Base-by-base conservation (phyloP, 768 basidiomycete species). In the Suillus placidus region DNA sequence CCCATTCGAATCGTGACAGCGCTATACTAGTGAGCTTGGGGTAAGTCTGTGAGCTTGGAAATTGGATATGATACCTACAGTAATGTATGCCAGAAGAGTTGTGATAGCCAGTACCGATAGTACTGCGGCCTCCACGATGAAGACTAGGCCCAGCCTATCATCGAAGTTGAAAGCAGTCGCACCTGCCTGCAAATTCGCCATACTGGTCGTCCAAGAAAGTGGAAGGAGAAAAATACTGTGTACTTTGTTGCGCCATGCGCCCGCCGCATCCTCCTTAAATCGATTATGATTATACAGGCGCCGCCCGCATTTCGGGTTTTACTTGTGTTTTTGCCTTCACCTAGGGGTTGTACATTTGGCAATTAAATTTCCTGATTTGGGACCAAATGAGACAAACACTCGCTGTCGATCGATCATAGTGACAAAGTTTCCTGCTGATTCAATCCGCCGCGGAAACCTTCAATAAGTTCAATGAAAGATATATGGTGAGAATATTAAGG, bases 41-140 rank as follows among this genome's bases (percentile, higher is more conserved):
- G 18, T 23, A 13, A 30, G 42, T 42, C 26, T 14, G 13, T 32
- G 20, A n/a, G 18, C 16, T n/a, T 26, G 43, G 9, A 38, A 10
- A 6, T 18, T 18, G 30, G 35, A 26, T 40, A 30, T 1, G 49
- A 51, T 16, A 60, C 74, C 20, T 51, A 78, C 77, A 7, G 66
- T 64, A 43, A 78, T 74, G 66, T 78, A 79, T 13, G 67, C 43
- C 57, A 79, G 68, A 54, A 78, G 56, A 45, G 58, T 58, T 20
- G 71, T 49, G 35, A 79, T 76, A 20, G 77, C 71, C 23, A 74
- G 40, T 9, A 72, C 72, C 6, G 78, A 79, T 26, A 77, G 64
- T 58, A 68, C 63, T 16, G 77, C 77, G 18, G 71, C 61, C 65
- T 76, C 68, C 45, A 77, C 73, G 38, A 76, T 72, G 67, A 79